Conservation (phyloP, 148 eudicot species). For the Nepenthes mirabilis region DNA sequence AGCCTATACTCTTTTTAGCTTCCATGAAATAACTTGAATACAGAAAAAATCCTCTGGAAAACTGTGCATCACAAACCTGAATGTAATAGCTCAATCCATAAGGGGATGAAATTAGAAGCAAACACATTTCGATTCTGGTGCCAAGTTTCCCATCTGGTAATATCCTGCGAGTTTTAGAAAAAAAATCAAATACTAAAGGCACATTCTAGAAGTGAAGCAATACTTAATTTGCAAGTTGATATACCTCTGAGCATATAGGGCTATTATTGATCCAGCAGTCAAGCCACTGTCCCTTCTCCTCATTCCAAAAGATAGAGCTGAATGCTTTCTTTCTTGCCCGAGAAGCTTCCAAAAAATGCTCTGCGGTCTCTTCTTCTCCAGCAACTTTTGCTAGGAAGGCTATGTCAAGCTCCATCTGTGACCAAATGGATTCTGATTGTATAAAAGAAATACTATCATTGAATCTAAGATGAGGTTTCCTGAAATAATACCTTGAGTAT, state of each 20-base stretch:
- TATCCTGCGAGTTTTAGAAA: conserved; percentile 21
- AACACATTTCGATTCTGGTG: conserved; percentile 58
- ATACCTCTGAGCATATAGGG: conserved; percentile 24
- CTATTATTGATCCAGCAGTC: conserved; percentile 65
- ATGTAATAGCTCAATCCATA: conserved; percentile 57
- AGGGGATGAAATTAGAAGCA: conserved; percentile 81
- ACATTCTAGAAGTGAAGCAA: background rate
- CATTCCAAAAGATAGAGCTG: conserved; percentile 64
- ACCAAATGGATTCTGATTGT: background rate
- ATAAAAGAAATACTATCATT: background rate
- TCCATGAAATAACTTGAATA: background rate
- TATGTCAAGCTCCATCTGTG: conserved; percentile 92
- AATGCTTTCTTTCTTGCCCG: conserved; percentile 54
- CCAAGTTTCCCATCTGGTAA: conserved; percentile 22
- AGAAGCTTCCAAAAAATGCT: conserved; percentile 38
- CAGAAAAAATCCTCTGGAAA: background rate
- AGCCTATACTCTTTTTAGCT: too few relatives aligned
- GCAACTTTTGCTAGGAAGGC: conserved; percentile 43
- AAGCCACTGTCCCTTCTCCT: conserved; percentile 77
- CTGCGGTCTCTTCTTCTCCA: conserved; percentile 32
- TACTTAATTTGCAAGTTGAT: background rate
- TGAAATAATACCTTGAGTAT: conserved; percentile 50
- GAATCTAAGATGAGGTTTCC: background rate
- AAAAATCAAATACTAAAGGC: background rate
- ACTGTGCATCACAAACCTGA: conserved; percentile 38